Conservation (phyloP, 805 yeast species). For the Nakazawaea wickerhamii region DNA sequence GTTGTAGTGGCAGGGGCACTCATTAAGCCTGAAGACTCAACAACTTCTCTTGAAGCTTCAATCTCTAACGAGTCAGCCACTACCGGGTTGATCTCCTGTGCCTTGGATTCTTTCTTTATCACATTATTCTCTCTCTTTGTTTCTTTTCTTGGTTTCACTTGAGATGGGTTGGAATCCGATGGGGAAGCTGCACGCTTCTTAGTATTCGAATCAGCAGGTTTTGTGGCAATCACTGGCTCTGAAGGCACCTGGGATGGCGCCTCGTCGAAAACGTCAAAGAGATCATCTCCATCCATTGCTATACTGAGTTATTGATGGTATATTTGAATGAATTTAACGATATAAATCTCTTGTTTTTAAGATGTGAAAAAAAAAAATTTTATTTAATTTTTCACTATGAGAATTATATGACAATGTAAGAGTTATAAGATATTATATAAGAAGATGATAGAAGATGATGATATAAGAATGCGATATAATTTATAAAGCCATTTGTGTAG, state of each 20-base stretch:
- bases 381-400: background rate
- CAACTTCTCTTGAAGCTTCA: conserved; percentile 84
- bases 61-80: conserved; percentile 85
- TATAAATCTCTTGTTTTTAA: no score
- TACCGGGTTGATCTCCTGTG: conserved; percentile 54
- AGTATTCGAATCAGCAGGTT: conserved; percentile 14
- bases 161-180: conserved; percentile 10
- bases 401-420: no score
- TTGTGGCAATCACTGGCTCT: conserved; percentile 20
- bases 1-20: conserved; percentile 32
- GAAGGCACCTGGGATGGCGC: conserved; percentile 34
- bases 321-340: no score
- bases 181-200: conserved; percentile 14
- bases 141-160: conserved; percentile 21
- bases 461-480: no score
- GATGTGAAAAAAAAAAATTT: no score
- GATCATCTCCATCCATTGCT: conserved; percentile 36
- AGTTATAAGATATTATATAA: no score
- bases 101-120: conserved; percentile 22
- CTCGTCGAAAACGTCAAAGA: conserved; percentile 60
- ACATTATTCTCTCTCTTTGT: conserved; percentile 23
- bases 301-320: no score
- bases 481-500: no score
- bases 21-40: conserved; percentile 70
- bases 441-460: no score